Evolutionary conservation across 768 basidiomycete species (phyloP).

Genomic region (Termitomyces sp.): DNA sequence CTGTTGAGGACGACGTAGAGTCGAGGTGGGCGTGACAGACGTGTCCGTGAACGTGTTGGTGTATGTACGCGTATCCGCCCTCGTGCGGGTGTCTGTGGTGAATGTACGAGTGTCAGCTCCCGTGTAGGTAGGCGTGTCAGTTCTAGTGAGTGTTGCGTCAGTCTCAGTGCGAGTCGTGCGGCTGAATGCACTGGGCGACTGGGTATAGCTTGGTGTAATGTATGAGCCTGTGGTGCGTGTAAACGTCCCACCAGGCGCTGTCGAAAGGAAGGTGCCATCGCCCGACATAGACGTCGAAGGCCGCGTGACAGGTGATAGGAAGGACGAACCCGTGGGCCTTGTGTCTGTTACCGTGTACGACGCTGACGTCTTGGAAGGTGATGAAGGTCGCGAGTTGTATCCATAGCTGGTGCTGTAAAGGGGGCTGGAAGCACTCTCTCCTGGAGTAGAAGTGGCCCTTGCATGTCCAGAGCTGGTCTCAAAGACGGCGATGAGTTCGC

Average conservation of each 20-base stretch:
- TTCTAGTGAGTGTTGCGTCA: constrained; percentile 10
- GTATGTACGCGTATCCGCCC: constrained; percentile 14
- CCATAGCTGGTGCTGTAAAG: constrained; percentile 26
- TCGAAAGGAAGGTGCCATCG: constrained; percentile 19
- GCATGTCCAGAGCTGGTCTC: constrained; percentile 47
- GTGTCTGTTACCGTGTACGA: constrained; percentile 31
- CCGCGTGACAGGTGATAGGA: constrained; percentile 33
- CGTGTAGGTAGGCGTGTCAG: constrained; percentile 1
- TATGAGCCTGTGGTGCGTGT: constrained; percentile 24
- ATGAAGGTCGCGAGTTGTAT: constrained; percentile 37
- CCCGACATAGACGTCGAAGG: constrained; percentile 21
- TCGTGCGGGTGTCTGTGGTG: constrained; percentile 2
- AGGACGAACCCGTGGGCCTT: constrained; percentile 28
- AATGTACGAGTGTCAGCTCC: constrained; percentile 24
- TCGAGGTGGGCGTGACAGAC: constrained; percentile 41
- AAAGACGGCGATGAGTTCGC: constrained; percentile 71
- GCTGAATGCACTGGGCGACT: constrained; percentile 32
- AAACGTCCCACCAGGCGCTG: constrained; percentile 19
- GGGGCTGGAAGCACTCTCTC: constrained; percentile 32
- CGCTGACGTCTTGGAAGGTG: constrained; percentile 37
- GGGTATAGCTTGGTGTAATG: constrained; percentile 28
- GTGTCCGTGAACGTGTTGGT: constrained; percentile 32
- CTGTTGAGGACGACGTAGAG: constrained; percentile 53
- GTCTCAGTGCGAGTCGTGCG: constrained; percentile 16
- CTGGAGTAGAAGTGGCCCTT: constrained; percentile 49